Base-by-base conservation (phyloP, 768 basidiomycete genomes). In the Leccinum fibrillosum region DNA sequence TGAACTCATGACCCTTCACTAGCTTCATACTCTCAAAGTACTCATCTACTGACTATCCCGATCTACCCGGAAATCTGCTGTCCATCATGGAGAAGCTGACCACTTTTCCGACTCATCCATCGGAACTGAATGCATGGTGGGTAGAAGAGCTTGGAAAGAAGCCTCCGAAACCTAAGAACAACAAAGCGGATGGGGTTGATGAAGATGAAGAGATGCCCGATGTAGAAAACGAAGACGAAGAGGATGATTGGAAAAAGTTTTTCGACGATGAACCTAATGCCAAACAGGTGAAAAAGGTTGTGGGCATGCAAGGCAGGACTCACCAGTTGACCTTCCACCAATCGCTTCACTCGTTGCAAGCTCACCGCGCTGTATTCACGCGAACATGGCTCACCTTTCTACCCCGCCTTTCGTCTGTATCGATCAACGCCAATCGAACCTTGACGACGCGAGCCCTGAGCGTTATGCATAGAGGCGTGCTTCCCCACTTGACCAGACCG, bases 341-440 rank as follows among this genome's bases (percentile, higher is more conserved):
- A 71, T 87, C 86, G 13, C 72, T 94, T 8, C 89, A 93, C 64
- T 83, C 88, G 8, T 75, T 93, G 2, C 71, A 83, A 12, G 89
- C 90, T 4, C 93, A 95, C 72, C 80, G 83, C 9, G 88, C 88
- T 0, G 86, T 90, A 3, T 94, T 94, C 69, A 90, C 90, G 7
- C 79, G 85, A 11, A 77, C 84, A n/a, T 95, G 93, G 92, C 77
- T 93, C 8, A 75, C 79, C 1, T 76, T 94, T 10, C 74, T 94
- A 5, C 86, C 89, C 0, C 78, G 77, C 25, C 69, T 93, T 10
- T 82, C 80, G 1, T 60, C 78, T 11, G 67, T 71, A 37, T 62
- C 76, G 9, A 67, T 64, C 26, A 59, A 64, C 37, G 57, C 58
- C 3, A 66, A 64, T 21, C 79, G 75, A 52, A 68, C 67, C 1